Percentiles rank a stretch among this genome's conserved stretches.
Evolutionary conservation across 805 yeast species (phyloP).

Genomic region (Tetrapisispora fleetii): DNA sequence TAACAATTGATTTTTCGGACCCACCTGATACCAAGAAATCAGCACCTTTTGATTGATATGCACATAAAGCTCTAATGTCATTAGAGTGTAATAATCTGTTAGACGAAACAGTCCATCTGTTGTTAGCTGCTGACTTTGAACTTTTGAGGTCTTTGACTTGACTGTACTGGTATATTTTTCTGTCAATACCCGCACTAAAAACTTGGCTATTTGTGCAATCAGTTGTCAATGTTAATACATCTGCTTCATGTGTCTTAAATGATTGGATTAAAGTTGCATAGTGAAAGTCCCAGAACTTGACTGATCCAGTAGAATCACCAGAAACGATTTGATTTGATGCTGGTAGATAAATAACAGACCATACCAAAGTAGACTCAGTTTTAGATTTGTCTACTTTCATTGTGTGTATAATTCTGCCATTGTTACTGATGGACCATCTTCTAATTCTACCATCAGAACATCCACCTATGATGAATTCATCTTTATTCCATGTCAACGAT

Average conservation of each 20-base stretch:
- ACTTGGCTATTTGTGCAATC: slow-evolving; percentile 53
- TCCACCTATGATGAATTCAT: slow-evolving; percentile 71
- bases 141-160: slow-evolving; percentile 20
- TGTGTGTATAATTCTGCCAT: slow-evolving; percentile 65
- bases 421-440: slow-evolving; percentile 53
- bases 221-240: slow-evolving; percentile 62
- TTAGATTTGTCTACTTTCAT: slow-evolving; percentile 87
- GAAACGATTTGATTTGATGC: slow-evolving; percentile 67
- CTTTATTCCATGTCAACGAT: slow-evolving; percentile 64
- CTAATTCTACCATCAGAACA: slow-evolving; percentile 91
- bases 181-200: slow-evolving; percentile 87
- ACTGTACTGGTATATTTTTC: slow-evolving; percentile 71
- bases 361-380: slow-evolving; percentile 73
- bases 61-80: slow-evolving; percentile 70
- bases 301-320: slow-evolving; percentile 93
- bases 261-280: slow-evolving; percentile 70
- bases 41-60: slow-evolving; percentile 58
- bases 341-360: slow-evolving; percentile 69
- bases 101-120: slow-evolving; percentile 66
- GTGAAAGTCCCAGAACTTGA: slow-evolving; percentile 85
- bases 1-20: slow-evolving; percentile 57
- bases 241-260: slow-evolving; percentile 82
- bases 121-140: slow-evolving; percentile 8
- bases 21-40: slow-evolving; percentile 75
- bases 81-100: slow-evolving; percentile 76